Base-by-base conservation (phyloP, 2,329 filamentous ascomycete genomes). In the Fusarium liriodendri region DNA sequence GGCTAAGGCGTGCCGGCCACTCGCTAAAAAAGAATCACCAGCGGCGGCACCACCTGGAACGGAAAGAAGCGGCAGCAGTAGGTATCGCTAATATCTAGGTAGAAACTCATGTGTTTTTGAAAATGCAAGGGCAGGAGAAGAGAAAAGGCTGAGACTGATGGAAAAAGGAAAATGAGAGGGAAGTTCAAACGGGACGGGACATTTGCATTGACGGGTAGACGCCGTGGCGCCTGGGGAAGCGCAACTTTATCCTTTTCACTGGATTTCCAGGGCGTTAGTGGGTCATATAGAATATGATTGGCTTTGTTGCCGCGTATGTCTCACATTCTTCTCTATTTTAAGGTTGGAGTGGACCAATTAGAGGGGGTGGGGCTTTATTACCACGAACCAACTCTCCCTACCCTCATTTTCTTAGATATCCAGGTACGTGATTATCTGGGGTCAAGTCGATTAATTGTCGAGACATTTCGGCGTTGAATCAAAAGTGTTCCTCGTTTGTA, bases 231-330 rank as follows among this genome's bases (percentile, higher is more conserved):
- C 4, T 62, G 22, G 40, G 14, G 42, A 62, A 29, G 29, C 27
- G 37, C 27, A 42, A 42, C 40, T n/a, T 42, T 11, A 37, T 50
- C 40, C 40, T 45, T 45, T 50, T 50, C 45, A n/a, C 45, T 50
- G 40, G 29, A 9, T 47, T 37, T 22, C 10, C 1, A 14, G 8
- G 25, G 22, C 5, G 35, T 16, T 37, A 35, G 65, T 22, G 35
- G 35, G 4, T 10, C 20, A 35, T 13, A 16, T 11, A 10, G 6
- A 4, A 3, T n/a, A 8, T 71, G 45, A 67, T 71, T 71, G 67
- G 69, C 5, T 45, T 2, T 27, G 52, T 57, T 64, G 45, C 59
- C 67, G 67, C 67, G 63, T 32, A 71, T 64, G 63, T 71, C 63
- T 70, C 29, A 37, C 33, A 42, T 45, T 9, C 33, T 52, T 33